phyloP scores from a whole-genome alignment of 1,139 yeast genomes.

The Nakaseomyces sp. region DNA sequence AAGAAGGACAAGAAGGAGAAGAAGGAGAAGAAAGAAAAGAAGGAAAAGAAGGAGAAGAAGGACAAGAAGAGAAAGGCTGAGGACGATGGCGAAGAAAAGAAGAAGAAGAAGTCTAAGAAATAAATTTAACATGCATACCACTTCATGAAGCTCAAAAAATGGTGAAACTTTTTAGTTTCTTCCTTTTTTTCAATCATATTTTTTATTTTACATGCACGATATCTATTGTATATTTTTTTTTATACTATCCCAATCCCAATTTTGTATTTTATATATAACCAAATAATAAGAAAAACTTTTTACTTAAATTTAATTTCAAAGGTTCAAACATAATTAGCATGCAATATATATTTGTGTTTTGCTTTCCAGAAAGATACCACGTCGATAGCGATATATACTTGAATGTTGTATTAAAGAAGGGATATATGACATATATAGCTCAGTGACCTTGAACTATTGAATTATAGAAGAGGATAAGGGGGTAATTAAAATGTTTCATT shows the following conservation, averaged over 20 bases:
- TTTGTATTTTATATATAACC: background rate
- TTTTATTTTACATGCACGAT: background rate
- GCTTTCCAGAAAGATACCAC: too few species aligned
- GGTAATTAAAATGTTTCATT: too few species aligned
- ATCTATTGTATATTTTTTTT: background rate
- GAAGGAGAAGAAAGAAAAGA: slow-evolving; percentile 47
- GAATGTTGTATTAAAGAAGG: too few species aligned
- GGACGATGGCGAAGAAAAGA: slow-evolving; percentile 53
- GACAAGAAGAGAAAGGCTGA: slow-evolving; percentile 60
- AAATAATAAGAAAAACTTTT: background rate
- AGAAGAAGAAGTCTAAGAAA: slow-evolving; percentile 52
- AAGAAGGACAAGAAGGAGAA: slow-evolving; percentile 44
- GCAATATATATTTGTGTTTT: too few species aligned
- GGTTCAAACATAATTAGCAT: too few species aligned
- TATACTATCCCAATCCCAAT: background rate
- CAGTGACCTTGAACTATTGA: too few species aligned
- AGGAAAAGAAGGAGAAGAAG: slow-evolving; percentile 54
- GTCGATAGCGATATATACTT: too few species aligned
- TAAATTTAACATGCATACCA: slow-evolving; percentile 22
- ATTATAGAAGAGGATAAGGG: too few species aligned
- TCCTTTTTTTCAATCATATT: background rate
- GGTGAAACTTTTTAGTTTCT: background rate
- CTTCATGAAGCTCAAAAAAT: background rate
- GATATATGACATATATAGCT: too few species aligned
- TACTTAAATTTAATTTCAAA: too few species aligned